Percentiles rank a stretch among this genome's conserved stretches.
Evolutionary conservation across 495 filamentous ascomycete species (phyloP).

Genomic region (Cenococcum geophilum): DNA sequence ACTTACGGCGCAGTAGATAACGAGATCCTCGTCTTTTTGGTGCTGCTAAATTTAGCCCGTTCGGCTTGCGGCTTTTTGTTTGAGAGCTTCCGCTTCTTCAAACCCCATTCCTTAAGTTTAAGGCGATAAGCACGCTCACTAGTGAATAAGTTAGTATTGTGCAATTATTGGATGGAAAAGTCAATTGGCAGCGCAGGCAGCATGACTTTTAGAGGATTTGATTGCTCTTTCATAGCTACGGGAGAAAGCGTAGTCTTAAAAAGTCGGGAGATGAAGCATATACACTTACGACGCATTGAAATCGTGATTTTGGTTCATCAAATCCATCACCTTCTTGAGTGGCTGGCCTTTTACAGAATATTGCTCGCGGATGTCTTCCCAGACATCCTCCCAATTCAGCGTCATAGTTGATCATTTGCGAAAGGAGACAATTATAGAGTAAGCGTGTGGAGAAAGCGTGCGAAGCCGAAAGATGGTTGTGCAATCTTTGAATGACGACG

Average conservation of each 20-base stretch:
- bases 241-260: background rate
- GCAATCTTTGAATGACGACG: background rate
- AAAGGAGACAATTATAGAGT: background rate
- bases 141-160: background rate
- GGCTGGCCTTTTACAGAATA: background rate
- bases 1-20: no score
- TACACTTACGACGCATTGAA: background rate
- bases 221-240: background rate
- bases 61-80: background rate
- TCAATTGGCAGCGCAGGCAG: background rate
- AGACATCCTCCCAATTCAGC: conserved; percentile 2
- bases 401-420: background rate
- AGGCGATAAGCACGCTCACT: background rate
- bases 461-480: background rate
- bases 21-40: no score
- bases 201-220: background rate
- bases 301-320: background rate
- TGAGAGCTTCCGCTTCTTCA: background rate
- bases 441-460: background rate
- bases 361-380: conserved; percentile 1
- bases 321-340: conserved; percentile 1
- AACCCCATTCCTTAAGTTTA: background rate
- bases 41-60: no score
- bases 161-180: background rate
- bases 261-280: background rate